Base-by-base conservation (phyloP, 208 protist species). In the Leishmania tropica region DNA sequence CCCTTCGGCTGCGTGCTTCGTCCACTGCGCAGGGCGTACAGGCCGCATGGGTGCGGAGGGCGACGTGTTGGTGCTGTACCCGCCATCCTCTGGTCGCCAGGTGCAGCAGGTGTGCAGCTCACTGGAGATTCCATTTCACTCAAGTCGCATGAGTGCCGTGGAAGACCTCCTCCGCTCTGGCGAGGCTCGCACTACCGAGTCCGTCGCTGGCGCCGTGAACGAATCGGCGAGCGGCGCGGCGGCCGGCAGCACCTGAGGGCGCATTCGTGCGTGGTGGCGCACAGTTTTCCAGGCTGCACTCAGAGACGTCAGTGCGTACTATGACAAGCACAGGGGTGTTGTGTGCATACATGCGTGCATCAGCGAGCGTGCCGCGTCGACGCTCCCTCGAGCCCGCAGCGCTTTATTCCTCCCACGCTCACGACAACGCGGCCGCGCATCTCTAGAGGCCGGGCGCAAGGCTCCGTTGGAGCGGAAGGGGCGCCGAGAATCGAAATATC, bases 1-100 rank as follows among this genome's bases (percentile, higher is more conserved):
- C 58, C 92, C 93, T 11, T 62, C 90, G 2, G 56, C 92, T 1
- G 84, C 92, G 19, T 40, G 85, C 24, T 98, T 98, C 87, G 90
- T 96, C 51, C 95, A 98, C 88, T 96, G 93, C 62, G 95, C 93
- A 7, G 95, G 95, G 1, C 93, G 95, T 53, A 98, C 95, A 0
- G 95, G 95, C 0, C 93, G 95, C 35, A 96, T 98, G 90, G 92
- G 92, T 2, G 85, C 76, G 51, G 89, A 95, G 79, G 95, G 93
- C 17, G 88, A 96, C 65, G 95, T 98, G 19, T 72, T 97, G 5
- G 85, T 95, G 68, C 80, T 98, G 35, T 96, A 94, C 79, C 90
- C 91, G 21, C 95, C 92, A 11, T 86, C 89, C 31, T 90, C 88
- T 2, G 95, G 89, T 15, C 89, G 95, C 13, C 78, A 86, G 31